phyloP scores from a whole-genome alignment of 2,329 filamentous ascomycete species.

The Emmonsiellopsis sp. region DNA sequence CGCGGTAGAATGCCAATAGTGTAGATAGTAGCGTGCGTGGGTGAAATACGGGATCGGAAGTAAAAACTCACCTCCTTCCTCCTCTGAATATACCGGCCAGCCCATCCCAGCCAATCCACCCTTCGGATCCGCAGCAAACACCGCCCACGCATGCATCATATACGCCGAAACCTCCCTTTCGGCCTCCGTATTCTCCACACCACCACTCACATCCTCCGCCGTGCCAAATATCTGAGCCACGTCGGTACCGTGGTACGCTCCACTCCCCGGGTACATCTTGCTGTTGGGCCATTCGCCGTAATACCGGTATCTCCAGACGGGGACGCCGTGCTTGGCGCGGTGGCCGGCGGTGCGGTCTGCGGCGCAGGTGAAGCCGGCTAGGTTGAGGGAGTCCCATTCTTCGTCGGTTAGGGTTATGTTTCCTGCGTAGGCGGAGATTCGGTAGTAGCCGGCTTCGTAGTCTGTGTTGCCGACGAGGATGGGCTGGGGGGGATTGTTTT shows the following conservation, averaged over 20 bases:
- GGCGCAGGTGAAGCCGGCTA: constrained; percentile 18
- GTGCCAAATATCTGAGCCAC: constrained; percentile 23
- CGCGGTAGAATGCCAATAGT: too few species aligned
- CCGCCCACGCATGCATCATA: constrained; percentile 20
- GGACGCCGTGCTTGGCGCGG: constrained; percentile 11
- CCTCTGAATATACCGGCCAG: constrained; percentile 6
- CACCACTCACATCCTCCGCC: constrained; percentile 18
- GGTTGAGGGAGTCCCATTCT: constrained; percentile 11
- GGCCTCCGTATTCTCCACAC: constrained; percentile 49
- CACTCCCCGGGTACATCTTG: constrained; percentile 11
- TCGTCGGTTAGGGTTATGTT: constrained; percentile 10
- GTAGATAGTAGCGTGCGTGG: too few species aligned
- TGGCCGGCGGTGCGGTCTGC: constrained; percentile 11
- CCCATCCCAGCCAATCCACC: constrained; percentile 16
- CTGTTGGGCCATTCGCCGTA: constrained; percentile 20
- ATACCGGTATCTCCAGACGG: constrained; percentile 21
- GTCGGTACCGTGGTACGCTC: constrained; percentile 17
- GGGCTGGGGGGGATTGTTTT: constrained; percentile 15
- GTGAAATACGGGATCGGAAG: not conserved
- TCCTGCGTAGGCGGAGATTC: constrained; percentile 11
- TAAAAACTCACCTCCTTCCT: not conserved
- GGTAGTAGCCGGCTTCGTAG: constrained; percentile 18
- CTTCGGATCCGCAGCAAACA: constrained; percentile 24
- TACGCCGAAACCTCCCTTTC: constrained; percentile 37
- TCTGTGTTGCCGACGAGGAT: constrained; percentile 25